phyloP scores from a whole-genome alignment of 2,329 filamentous ascomycete genomes.

The Pseudogymnoascus sp. region DNA sequence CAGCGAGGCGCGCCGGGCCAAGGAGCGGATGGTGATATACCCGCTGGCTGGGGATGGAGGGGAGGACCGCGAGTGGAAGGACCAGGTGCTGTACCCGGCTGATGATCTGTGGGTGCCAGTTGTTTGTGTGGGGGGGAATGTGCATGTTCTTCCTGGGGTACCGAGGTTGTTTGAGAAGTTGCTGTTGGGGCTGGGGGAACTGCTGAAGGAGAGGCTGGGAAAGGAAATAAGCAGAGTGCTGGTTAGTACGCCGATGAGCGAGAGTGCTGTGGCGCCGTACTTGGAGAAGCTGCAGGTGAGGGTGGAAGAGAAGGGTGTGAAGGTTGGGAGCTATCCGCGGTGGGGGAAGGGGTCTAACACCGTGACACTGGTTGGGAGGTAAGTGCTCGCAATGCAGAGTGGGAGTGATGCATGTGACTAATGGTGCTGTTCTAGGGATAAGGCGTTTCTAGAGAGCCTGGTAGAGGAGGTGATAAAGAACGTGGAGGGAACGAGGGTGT shows the following conservation, averaged over 20 bases:
- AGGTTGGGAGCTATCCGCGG: constrained; percentile 90
- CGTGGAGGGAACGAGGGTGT: constrained; percentile 64
- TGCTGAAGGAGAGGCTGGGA: constrained; percentile 59
- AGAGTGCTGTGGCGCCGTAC: constrained; percentile 78
- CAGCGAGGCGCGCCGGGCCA: constrained; percentile 69
- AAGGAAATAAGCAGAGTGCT: constrained; percentile 72
- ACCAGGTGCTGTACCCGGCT: constrained; percentile 71
- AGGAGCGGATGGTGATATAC: constrained; percentile 82
- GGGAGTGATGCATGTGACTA: constrained; percentile 4
- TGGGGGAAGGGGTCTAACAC: constrained; percentile 87
- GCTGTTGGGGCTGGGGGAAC: constrained; percentile 67
- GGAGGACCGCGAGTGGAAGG: constrained; percentile 50
- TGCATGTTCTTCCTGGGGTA: constrained; percentile 88
- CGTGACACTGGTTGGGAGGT: constrained; percentile 73
- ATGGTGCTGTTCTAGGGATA: constrained; percentile 44
- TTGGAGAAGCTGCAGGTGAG: constrained; percentile 70
- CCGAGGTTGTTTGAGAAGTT: constrained; percentile 74
- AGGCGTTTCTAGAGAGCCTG: constrained; percentile 69
- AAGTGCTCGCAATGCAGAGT: constrained; percentile 20
- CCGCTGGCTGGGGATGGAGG: constrained; percentile 52
- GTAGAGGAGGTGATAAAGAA: constrained; percentile 70
- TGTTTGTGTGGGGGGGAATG: constrained; percentile 79
- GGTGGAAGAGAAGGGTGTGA: constrained; percentile 70
- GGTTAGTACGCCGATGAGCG: constrained; percentile 79
- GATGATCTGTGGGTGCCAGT: constrained; percentile 90